Conservation (phyloP, 1,284 basidiomycete species). For the Sparassis latifolia region DNA sequence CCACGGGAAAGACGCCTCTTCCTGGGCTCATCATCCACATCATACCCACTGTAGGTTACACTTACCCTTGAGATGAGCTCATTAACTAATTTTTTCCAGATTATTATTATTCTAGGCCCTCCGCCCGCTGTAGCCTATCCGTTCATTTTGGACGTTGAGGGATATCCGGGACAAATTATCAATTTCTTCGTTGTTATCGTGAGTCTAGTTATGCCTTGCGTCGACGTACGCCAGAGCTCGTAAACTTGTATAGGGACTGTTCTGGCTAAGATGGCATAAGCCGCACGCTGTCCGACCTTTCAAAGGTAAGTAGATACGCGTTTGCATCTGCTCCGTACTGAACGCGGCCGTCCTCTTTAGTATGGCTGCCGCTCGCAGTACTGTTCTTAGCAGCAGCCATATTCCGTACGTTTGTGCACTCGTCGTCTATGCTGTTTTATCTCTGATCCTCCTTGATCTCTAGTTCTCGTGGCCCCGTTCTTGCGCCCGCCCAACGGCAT, state of each 20-base stretch:
- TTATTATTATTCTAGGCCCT: conserved; percentile 44
- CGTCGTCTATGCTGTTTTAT: too few species aligned
- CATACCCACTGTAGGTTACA: conserved; percentile 39
- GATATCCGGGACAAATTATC: conserved; percentile 52
- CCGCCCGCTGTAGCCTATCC: conserved; percentile 65
- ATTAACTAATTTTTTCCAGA: conserved; percentile 21
- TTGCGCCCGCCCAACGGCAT: conserved; percentile 45
- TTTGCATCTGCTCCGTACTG: background rate
- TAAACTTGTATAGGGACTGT: conserved; percentile 36
- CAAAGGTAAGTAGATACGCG: conserved; percentile 33
- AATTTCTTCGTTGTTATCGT: conserved; percentile 50
- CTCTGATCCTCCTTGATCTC: background rate
- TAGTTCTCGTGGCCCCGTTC: conserved; percentile 52
- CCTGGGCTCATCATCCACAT: conserved; percentile 55
- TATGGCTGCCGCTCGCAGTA: conserved; percentile 50
- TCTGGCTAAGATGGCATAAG: conserved; percentile 48
- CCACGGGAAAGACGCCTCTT: conserved; percentile 53
- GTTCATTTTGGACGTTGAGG: conserved; percentile 56
- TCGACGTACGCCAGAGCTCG: too few species aligned
- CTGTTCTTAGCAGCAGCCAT: conserved; percentile 48
- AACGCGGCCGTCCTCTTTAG: conserved; percentile 19
- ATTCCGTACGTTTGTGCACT: conserved; percentile 33
- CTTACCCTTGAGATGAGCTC: background rate
- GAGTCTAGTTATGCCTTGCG: background rate
- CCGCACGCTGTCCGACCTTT: conserved; percentile 47